Conservation (phyloP, 2,329 filamentous ascomycete genomes). For the Trichoderma oligosporum region DNA sequence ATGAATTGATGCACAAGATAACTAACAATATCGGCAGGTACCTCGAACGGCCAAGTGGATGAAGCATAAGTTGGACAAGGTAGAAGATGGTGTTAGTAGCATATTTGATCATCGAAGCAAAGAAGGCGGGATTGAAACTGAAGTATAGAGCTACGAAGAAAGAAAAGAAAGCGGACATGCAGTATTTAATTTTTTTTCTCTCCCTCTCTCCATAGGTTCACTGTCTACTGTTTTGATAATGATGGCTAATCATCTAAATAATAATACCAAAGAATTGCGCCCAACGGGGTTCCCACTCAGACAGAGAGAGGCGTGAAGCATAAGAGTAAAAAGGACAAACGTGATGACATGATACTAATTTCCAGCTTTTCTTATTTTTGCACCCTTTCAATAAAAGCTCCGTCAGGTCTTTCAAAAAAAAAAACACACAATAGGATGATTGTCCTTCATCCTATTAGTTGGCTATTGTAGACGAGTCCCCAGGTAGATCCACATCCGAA, state of each 20-base stretch:
- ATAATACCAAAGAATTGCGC: not conserved
- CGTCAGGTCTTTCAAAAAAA: too few relatives aligned
- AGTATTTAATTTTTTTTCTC: not conserved
- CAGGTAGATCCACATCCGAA: not conserved
- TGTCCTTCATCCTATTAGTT: conserved; percentile 12
- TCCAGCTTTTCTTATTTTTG: too few relatives aligned
- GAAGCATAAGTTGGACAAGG: conserved; percentile 51
- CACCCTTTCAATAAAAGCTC: too few relatives aligned
- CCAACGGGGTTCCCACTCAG: not conserved
- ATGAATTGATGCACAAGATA: too few relatives aligned
- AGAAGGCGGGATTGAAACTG: conserved; percentile 61
- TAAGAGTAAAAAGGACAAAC: not conserved
- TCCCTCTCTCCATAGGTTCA: not conserved
- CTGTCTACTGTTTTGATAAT: conserved; percentile 4
- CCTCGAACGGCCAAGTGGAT: conserved; percentile 48
- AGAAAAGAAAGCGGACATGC: not conserved
- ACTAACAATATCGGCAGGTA: conserved; percentile 26
- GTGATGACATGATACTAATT: not conserved
- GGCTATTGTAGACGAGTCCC: not conserved
- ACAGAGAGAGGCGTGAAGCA: not conserved
- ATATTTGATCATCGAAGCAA: conserved; percentile 59
- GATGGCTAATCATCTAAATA: conserved; percentile 2
- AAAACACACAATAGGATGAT: too few relatives aligned
- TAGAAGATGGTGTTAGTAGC: conserved; percentile 55
- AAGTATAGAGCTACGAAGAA: conserved; percentile 47